Evolutionary conservation across 345 rosid genomes (phyloP), one percentile per base, ranked within the genome.

Genomic region (Firmiana major): DNA sequence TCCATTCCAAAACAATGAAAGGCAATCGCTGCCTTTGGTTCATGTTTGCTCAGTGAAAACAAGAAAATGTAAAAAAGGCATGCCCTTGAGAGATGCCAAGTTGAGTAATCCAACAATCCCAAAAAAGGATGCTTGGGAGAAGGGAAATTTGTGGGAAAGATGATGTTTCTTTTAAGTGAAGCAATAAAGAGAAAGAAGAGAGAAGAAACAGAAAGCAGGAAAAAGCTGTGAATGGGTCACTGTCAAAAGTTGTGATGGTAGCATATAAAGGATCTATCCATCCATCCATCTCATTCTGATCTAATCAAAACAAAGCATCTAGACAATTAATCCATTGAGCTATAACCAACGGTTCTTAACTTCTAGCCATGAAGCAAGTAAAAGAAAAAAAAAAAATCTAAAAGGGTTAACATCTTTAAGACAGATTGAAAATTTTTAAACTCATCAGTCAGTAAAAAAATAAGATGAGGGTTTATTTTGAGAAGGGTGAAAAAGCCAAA

Each of bases 211-310:
- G 49, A 46, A 26, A 6, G 22, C 24, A 43, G 5, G 1, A 6
- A 80, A 80, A 79, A 69, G 81, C 68, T 67, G 81, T 49, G 66
- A 66, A 48, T 73, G 79, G 79, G 89, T 88, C 89, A 72, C 77
- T 82, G 81, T 88, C 86, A 76, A 78, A 80, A 81, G 87, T 71
- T 40, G 84, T 82, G 84, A 82, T 73, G 83, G 85, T 74, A 84
- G 83, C 84, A 76, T 58, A 40, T 38, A 71, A 77, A 73, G 83
- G 78, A 79, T 82, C 81, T 65, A 81, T 76, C 76, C 59, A 71
- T 45, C 70, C 71, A 48, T 77, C 73, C 15, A 67, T n/a, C n/a
- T n/a, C n/a, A n/a, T 22, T 21, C 40, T 28, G 7, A 46, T 68
- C 40, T 46, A 46, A 63, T 51, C 55, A 71, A 75, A 71, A 57